Conservation (phyloP, 2,329 filamentous ascomycete genomes). For the Hirsutella rhossiliensis region DNA sequence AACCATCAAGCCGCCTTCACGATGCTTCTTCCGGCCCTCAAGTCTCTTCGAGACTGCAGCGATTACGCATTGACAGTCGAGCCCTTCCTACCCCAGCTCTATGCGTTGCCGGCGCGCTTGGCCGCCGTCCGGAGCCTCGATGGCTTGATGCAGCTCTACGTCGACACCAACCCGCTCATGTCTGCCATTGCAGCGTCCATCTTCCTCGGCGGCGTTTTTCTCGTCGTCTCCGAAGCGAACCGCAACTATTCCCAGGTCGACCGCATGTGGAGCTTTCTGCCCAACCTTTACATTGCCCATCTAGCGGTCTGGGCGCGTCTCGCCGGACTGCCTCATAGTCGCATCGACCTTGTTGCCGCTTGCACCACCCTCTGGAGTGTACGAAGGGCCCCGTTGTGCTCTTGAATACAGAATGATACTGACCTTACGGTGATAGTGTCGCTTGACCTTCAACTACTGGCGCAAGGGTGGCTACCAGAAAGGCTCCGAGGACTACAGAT, state of each 20-base stretch:
- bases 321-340: constrained; percentile 55
- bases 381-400: constrained; percentile 21
- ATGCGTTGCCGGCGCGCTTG: constrained; percentile 54
- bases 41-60: constrained; percentile 60
- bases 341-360: constrained; percentile 60
- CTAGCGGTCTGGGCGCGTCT: constrained; percentile 74
- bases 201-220: constrained; percentile 56
- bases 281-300: constrained; percentile 76
- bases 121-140: constrained; percentile 46
- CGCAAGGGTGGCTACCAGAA: constrained; percentile 82
- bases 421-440: constrained; percentile 14
- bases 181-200: constrained; percentile 62
- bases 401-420: background rate
- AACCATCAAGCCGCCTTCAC: background rate
- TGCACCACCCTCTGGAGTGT: constrained; percentile 73
- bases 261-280: constrained; percentile 80
- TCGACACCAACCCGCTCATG: constrained; percentile 76
- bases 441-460: constrained; percentile 95
- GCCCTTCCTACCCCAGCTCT: constrained; percentile 61
- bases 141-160: constrained; percentile 59
- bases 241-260: constrained; percentile 97
- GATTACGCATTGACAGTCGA: constrained; percentile 63
- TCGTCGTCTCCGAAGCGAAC: constrained; percentile 73
- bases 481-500: constrained; percentile 92
- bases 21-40: constrained; percentile 49